A percentile compares a stretch with the other conserved stretches of the same genome.
Conservation (phyloP, 2,329 filamentous ascomycete species). For the Fusarium nygamai region DNA sequence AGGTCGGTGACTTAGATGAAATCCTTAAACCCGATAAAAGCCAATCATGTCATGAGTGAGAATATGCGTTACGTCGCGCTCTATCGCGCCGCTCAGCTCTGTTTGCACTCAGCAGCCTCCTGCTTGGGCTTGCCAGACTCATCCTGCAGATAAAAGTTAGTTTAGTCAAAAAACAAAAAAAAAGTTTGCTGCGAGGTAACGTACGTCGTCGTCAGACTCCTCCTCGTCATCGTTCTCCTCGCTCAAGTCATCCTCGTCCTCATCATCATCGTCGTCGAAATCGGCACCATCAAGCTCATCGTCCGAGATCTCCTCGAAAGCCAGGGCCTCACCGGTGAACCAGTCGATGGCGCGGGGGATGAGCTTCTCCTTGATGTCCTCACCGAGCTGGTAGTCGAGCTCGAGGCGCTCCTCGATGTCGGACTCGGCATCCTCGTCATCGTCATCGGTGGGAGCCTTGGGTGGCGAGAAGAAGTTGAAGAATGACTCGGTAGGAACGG, state of each 20-base stretch:
- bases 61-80: conserved; percentile 41
- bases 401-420: conserved; percentile 98
- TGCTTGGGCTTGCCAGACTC: conserved; percentile 91
- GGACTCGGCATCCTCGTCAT: conserved; percentile 79
- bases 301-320: conserved; percentile 90
- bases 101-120: conserved; percentile 95
- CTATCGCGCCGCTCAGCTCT: conserved; percentile 72
- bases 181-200: conserved; percentile 34
- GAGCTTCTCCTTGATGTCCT: conserved; percentile 99
- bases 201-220: conserved; percentile 81
- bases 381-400: conserved; percentile 97
- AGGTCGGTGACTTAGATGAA: conserved; percentile 39
- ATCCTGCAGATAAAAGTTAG: conserved; percentile 64
- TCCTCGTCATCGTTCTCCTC: conserved; percentile 87
- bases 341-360: conserved; percentile 98
- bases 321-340: conserved; percentile 98
- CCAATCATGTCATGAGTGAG: conserved; percentile 42
- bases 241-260: conserved; percentile 87
- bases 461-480: conserved; percentile 99
- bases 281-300: conserved; percentile 85
- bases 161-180: background rate
- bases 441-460: conserved; percentile 77
- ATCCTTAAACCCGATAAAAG: conserved; percentile 36
- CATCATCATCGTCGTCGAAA: conserved; percentile 91
- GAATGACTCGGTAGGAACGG: conserved; percentile 97